Percentiles rank a stretch among this genome's conserved stretches.
phyloP scores from a whole-genome alignment of 192 early-diverging fungal genomes.

The Funneliformis geosporum region DNA sequence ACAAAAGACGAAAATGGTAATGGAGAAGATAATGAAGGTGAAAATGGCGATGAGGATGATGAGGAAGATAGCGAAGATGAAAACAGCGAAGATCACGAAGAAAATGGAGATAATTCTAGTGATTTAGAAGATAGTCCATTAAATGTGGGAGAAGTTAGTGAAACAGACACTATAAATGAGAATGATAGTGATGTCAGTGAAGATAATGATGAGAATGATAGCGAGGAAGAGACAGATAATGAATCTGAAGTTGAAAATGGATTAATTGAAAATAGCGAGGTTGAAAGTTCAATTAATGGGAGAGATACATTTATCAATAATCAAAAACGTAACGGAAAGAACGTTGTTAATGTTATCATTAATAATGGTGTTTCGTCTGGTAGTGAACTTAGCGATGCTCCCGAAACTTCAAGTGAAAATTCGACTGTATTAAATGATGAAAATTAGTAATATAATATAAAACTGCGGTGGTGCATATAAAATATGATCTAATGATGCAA shows the following conservation, averaged over 20 bases:
- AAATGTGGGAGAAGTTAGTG: neutral
- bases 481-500: no score
- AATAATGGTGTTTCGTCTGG: conserved; percentile 5
- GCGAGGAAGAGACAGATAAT: conserved; percentile 2
- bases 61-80: conserved; percentile 44
- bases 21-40: neutral
- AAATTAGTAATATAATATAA: neutral
- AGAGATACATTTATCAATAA: neutral
- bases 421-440: neutral
- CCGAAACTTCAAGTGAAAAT: conserved; percentile 4
- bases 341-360: neutral
- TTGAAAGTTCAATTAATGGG: neutral
- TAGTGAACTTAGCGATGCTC: conserved; percentile 16
- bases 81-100: conserved; percentile 36
- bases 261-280: conserved; percentile 11
- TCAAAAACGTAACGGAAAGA: neutral
- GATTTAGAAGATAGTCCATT: neutral
- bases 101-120: conserved; percentile 25
- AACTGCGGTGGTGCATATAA: no score
- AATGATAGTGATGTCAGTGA: conserved; percentile 19
- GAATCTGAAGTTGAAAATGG: conserved; percentile 31
- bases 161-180: conserved; percentile 4
- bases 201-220: conserved; percentile 29
- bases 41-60: conserved; percentile 35
- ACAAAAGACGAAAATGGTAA: neutral